Evolutionary conservation across 106 monocot genomes (phyloP).

Genomic region (Amphibolis antarctica): DNA sequence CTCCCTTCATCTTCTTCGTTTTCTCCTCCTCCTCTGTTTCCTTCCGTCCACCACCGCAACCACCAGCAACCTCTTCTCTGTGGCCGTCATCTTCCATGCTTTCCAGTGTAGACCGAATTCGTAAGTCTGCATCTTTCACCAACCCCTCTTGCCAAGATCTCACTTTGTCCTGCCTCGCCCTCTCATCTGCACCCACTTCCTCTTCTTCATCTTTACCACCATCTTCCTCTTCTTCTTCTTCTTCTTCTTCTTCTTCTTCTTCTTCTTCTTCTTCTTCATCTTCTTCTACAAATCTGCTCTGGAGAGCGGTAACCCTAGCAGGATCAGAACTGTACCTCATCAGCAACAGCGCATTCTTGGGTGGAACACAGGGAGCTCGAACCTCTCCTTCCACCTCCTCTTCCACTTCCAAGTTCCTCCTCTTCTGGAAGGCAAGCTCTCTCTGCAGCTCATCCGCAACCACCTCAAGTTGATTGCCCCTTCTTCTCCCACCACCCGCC

Average conservation of each 20-base stretch:
- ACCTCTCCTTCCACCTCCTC: constrained; percentile 15
- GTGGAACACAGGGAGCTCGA: constrained; percentile 60
- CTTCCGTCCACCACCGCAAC: neutral
- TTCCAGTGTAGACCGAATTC: constrained; percentile 3
- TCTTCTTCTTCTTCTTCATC: constrained; percentile 1
- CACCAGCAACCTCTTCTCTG: no score
- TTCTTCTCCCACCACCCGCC: neutral
- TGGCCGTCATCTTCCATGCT: neutral
- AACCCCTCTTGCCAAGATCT: neutral
- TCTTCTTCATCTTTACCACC: neutral
- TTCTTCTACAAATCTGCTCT: constrained; percentile 44
- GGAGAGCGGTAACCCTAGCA: constrained; percentile 64
- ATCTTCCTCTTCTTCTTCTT: constrained; percentile 1
- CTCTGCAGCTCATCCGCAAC: neutral
- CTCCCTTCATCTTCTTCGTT: no score
- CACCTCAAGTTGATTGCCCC: neutral
- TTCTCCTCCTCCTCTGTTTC: neutral
- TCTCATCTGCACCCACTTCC: neutral
- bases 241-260: neutral
- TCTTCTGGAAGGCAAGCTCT: constrained; percentile 2
- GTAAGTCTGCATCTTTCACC: neutral
- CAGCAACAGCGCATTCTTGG: constrained; percentile 74
- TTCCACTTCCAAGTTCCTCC: constrained; percentile 9
- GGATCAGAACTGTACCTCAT: constrained; percentile 99
- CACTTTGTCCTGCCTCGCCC: neutral